Base-by-base conservation (phyloP, 345 rosid genomes). In the Citrus cavaleriei region DNA sequence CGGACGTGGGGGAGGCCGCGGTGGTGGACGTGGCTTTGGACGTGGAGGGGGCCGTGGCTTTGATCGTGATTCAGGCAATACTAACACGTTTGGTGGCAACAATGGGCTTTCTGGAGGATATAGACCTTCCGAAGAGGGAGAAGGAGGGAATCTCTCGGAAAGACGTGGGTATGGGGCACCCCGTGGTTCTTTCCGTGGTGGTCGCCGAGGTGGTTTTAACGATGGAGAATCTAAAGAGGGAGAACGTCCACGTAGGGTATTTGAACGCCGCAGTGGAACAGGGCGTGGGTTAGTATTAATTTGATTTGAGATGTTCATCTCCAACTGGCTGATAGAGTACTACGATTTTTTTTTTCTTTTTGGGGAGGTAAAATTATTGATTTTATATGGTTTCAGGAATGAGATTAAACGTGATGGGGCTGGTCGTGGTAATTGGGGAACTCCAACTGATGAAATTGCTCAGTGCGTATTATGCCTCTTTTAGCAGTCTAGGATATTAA, bases 391-490 rank as follows among this genome's bases (percentile, higher is more conserved):
- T 63, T 54, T 57, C 80, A 97, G 99, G 81, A 86, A 82, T 81
- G 98, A 89, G 80, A 5, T 91, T 59, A 97, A 97, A 70, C 95
- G 99, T 4, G 93, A 93, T 1, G 99, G 99, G 37, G 58, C 95
- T 87, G 99, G 99, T 75, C 92, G 93, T 40, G 95, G 97, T 42
- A 97, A 97, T 64, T 97, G 99, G 99, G 99, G 98, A 85, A 86
- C 91, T 76, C 86, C 92, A 6, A 72, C 87, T 78, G 98, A 93
- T 85, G 99, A 90, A 65, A 70, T 93, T 81, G 84, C 90, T 71
- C 89, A 70, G 99, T 97, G 73, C 88, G 95, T 76, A 37, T 60
- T 71, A 28, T 27, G 3, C 21, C 28, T 13, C 27, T 21, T 4
- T 21, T 35, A 70, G 60, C 25, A 24, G 12, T 59, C 63, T 54